phyloP scores from a whole-genome alignment of 2,329 filamentous ascomycete species.

The Xylaria sp. region DNA sequence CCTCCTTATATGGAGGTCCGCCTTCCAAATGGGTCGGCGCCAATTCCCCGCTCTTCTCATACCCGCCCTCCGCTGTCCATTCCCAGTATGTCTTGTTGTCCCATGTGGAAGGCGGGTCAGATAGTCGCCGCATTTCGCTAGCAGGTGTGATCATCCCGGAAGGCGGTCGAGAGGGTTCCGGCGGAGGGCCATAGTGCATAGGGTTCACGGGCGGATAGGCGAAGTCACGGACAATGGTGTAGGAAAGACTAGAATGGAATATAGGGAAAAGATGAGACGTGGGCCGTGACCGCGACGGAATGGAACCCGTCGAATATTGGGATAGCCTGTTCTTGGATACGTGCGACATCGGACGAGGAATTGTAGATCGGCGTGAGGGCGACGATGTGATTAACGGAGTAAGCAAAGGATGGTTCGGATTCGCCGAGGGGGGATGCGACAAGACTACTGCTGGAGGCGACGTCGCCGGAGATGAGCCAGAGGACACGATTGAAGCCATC shows the following conservation, averaged over 20 bases:
- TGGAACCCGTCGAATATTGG: conserved; percentile 77
- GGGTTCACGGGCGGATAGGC: conserved; percentile 84
- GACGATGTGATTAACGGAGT: conserved; percentile 64
- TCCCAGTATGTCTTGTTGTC: conserved; percentile 70
- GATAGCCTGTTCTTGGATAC: conserved; percentile 82
- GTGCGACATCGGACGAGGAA: conserved; percentile 73
- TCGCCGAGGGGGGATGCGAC: conserved; percentile 45
- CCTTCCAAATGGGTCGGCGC: conserved; percentile 85
- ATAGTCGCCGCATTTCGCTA: conserved; percentile 80
- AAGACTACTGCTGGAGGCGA: conserved; percentile 57
- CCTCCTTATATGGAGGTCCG: conserved; percentile 92
- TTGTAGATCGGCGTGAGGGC: conserved; percentile 61
- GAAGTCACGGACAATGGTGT: conserved; percentile 94
- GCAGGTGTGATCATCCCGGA: conserved; percentile 85
- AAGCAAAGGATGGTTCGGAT: conserved; percentile 59
- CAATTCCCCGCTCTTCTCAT: conserved; percentile 71
- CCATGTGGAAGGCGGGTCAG: conserved; percentile 79
- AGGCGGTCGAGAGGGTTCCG: conserved; percentile 70
- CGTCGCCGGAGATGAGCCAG: conserved; percentile 59
- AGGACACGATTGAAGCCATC: conserved; percentile 63
- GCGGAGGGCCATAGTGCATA: conserved; percentile 91
- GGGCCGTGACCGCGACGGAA: conserved; percentile 74
- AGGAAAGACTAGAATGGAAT: conserved; percentile 84
- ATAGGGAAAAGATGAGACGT: conserved; percentile 81
- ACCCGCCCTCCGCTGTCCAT: conserved; percentile 57